Percentiles rank a stretch among this genome's conserved stretches.
phyloP scores from a whole-genome alignment of 2,329 filamentous ascomycete genomes.

The Ascosphaera pollenicola region DNA sequence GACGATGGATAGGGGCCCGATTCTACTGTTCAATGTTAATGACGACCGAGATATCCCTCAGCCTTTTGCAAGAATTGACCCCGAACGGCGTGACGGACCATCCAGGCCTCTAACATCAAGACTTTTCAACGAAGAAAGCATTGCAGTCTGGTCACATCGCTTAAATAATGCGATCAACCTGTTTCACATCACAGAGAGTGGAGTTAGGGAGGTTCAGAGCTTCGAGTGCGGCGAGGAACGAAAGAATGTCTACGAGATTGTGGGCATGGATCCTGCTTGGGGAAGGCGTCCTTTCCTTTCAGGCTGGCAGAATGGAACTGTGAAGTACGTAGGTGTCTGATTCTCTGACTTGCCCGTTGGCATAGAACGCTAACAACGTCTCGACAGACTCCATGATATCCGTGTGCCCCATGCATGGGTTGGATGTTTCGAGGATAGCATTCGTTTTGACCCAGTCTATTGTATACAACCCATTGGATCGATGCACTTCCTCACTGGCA shows the following conservation, averaged over 20 bases:
- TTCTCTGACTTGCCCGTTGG: too few species aligned
- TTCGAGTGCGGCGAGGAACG: constrained; percentile 9
- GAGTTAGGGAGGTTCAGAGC: constrained; percentile 21
- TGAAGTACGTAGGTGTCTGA: constrained; percentile 18
- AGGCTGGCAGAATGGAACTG: constrained; percentile 35
- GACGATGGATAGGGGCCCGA: constrained; percentile 25
- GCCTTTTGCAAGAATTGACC: constrained; percentile 14
- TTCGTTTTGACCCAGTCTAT: constrained; percentile 36
- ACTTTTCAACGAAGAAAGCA: background rate
- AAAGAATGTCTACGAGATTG: constrained; percentile 7
- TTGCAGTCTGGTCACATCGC: background rate
- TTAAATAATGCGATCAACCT: background rate
- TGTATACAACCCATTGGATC: constrained; percentile 33
- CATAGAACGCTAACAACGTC: too few species aligned
- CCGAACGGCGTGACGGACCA: constrained; percentile 1
- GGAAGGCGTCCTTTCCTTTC: constrained; percentile 31
- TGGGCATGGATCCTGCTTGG: constrained; percentile 1
- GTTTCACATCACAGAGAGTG: constrained; percentile 5
- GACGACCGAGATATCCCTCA: constrained; percentile 12
- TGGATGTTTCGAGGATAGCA: constrained; percentile 29
- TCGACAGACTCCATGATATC: constrained; percentile 37
- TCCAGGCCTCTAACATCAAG: background rate
- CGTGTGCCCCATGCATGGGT: constrained; percentile 28
- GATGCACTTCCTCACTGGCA: constrained; percentile 34
- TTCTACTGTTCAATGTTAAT: constrained; percentile 25